Evolutionary conservation across 2,329 filamentous ascomycete genomes (phyloP).

Genomic region (Kalaharituber pfeilii): DNA sequence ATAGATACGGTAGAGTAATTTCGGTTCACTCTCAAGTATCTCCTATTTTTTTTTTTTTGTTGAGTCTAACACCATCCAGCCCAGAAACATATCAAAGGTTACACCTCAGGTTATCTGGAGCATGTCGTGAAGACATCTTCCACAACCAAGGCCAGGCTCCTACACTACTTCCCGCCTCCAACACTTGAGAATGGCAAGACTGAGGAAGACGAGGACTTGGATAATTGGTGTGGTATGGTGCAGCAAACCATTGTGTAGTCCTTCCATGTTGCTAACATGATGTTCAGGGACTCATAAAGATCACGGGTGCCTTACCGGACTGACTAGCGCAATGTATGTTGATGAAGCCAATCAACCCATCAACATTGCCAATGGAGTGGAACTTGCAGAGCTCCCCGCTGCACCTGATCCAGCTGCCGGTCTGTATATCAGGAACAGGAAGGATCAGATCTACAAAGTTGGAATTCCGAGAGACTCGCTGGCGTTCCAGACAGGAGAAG

Average conservation of each 20-base stretch:
- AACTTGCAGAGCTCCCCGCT: conserved; percentile 50
- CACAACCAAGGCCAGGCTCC: conserved; percentile 74
- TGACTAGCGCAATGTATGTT: conserved; percentile 92
- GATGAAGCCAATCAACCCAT: conserved; percentile 43
- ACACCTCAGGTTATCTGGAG: conserved; percentile 64
- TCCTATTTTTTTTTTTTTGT: neutral
- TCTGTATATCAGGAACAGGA: conserved; percentile 81
- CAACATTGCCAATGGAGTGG: conserved; percentile 20
- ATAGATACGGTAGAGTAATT: conserved; percentile 13
- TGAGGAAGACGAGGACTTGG: conserved; percentile 26
- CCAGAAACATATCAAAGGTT: conserved; percentile 56
- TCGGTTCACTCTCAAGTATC: neutral
- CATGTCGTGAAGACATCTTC: conserved; percentile 68
- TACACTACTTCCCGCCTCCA: conserved; percentile 75
- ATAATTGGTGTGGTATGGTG: conserved; percentile 55
- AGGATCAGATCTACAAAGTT: conserved; percentile 71
- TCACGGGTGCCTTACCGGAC: conserved; percentile 72
- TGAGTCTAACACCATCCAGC: conserved; percentile 31
- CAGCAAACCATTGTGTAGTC: neutral
- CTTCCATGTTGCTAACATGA: conserved; percentile 25
- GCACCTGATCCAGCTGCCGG: conserved; percentile 75
- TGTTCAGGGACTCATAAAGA: conserved; percentile 90
- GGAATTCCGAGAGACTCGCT: conserved; percentile 80
- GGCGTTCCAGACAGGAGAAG: conserved; percentile 86
- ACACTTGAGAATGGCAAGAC: conserved; percentile 26